Base-by-base conservation (phyloP, 2,329 filamentous ascomycete species). In the Laburnicola sp. region DNA sequence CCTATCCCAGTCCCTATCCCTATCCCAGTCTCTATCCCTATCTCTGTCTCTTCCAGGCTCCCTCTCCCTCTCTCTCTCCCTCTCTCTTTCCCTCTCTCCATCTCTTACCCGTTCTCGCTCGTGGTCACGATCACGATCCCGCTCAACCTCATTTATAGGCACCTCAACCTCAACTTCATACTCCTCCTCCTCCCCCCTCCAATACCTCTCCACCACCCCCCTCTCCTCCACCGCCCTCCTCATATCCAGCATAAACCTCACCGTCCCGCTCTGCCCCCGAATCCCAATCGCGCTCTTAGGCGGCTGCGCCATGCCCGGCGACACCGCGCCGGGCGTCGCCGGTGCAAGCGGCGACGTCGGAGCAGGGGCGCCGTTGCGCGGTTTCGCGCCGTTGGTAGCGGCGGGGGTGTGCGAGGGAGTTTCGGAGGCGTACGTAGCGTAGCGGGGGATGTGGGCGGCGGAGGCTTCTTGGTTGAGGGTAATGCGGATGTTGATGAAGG, bases 191-290 rank as follows among this genome's bases (percentile, higher is more conserved):
- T 91, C 87, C 37, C 87, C 82, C 36, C 82, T 83, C 66, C 87
- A 90, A 70, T 86, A 91, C 43, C 82, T 78, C 3, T 80, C 80
- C 2, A 92, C 87, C 9, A 81, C 79, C 9, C 81, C 80, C 61
- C 84, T 83, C 74, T 99, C 94, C 11, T 80, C 79, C 40, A 82
- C 81, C 2, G 91, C 91, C 43, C 87, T 82, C 48, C 87, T 86
- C 0, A 86, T 84, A 58, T 96, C 89, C 42, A 97, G 86, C 73
- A 97, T 90, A 71, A 96, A 97, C 5, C 94, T 84, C 58, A 95
- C 85, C 0, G 93, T 96, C 5, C 88, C 88, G 22, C 90, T 87
- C 28, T 78, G 74, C 5, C 79, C 76, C 64, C 76, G 31, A 64
- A 69, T 54, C 10, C 70, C 67, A 27, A 68, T 66, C 10, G 65